These are phyloP conservation scores for Colletotrichum euphorbiae DNA, from an alignment of 2,329 filamentous ascomycete species.

Conservation along the genomic window DNA sequence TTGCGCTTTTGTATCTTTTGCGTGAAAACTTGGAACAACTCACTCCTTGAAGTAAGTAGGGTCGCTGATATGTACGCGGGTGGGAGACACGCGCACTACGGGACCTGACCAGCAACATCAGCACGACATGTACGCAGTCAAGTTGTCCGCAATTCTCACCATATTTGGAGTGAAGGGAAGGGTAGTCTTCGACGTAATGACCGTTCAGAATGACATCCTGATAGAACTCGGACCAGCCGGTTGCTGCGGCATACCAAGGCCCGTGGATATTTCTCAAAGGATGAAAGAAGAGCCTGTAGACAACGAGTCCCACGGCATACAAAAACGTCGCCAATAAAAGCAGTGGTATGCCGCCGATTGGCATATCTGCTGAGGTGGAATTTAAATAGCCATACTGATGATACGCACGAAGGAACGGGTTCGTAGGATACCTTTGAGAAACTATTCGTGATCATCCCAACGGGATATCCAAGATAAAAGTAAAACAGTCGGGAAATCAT, in stretches of 20 bases:
- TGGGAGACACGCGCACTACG: slow-evolving; percentile 8
- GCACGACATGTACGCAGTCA: neutral
- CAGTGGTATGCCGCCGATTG: neutral
- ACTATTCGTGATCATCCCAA: too few species aligned
- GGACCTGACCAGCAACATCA: neutral
- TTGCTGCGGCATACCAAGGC: slow-evolving; percentile 45
- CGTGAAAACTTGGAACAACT: neutral
- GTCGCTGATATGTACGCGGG: slow-evolving; percentile 4
- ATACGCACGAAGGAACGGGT: neutral
- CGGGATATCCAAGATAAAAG: too few species aligned
- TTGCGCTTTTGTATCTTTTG: neutral
- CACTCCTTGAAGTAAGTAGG: slow-evolving; percentile 8
- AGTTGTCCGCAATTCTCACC: neutral
- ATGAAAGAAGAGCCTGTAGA: slow-evolving; percentile 46
- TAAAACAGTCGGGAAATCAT: too few species aligned
- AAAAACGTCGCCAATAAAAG: neutral
- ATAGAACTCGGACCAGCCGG: slow-evolving; percentile 45
- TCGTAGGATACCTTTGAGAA: neutral
- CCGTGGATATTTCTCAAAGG: slow-evolving; percentile 47
- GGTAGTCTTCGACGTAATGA: slow-evolving; percentile 7
- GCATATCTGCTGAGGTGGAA: neutral
- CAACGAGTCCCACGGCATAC: neutral
- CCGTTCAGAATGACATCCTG: slow-evolving; percentile 22
- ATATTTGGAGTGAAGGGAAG: slow-evolving; percentile 12
- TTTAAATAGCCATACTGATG: neutral